phyloP scores from a whole-genome alignment of 768 basidiomycete genomes.

The Termitomyces sp. region DNA sequence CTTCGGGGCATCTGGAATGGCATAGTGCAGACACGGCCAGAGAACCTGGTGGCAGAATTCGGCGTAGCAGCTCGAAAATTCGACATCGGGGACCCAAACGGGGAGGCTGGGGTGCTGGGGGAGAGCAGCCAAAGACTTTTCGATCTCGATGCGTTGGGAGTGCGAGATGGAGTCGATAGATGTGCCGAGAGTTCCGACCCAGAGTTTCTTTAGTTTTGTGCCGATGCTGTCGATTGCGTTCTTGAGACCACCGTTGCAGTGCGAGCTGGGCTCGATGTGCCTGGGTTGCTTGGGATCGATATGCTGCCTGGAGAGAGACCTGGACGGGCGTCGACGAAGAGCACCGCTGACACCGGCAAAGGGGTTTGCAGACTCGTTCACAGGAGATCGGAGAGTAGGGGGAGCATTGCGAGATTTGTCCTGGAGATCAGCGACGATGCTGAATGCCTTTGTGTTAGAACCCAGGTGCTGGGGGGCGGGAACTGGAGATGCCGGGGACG shows the following conservation, averaged over 20 bases:
- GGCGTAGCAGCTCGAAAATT: slow-evolving; percentile 77
- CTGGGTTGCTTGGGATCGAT: slow-evolving; percentile 25
- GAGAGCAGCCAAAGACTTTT: slow-evolving; percentile 36
- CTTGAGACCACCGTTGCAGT: slow-evolving; percentile 79
- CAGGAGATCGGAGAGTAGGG: slow-evolving; percentile 33
- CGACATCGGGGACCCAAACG: slow-evolving; percentile 80
- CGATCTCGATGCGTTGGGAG: slow-evolving; percentile 51
- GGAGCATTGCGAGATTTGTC: slow-evolving; percentile 48
- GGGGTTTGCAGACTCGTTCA: slow-evolving; percentile 47
- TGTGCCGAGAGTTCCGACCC: slow-evolving; percentile 73
- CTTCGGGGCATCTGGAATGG: slow-evolving; percentile 83
- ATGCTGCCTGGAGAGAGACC: slow-evolving; percentile 48
- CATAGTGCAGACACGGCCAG: slow-evolving; percentile 86
- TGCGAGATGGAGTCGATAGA: slow-evolving; percentile 61
- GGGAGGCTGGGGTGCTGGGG: slow-evolving; percentile 34
- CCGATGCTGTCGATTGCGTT: slow-evolving; percentile 74
- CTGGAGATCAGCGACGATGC: slow-evolving; percentile 76
- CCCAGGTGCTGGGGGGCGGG: slow-evolving; percentile 20
- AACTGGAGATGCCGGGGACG: slow-evolving; percentile 37
- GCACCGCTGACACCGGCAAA: slow-evolving; percentile 44
- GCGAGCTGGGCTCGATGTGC: slow-evolving; percentile 55
- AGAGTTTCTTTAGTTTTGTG: slow-evolving; percentile 44
- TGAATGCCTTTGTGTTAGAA: slow-evolving; percentile 33
- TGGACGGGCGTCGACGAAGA: slow-evolving; percentile 45
- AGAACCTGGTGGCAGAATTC: slow-evolving; percentile 88